Evolutionary conservation across 2,329 filamentous ascomycete species (phyloP).

Genomic region (Aspergillus oerlinghausenensis): DNA sequence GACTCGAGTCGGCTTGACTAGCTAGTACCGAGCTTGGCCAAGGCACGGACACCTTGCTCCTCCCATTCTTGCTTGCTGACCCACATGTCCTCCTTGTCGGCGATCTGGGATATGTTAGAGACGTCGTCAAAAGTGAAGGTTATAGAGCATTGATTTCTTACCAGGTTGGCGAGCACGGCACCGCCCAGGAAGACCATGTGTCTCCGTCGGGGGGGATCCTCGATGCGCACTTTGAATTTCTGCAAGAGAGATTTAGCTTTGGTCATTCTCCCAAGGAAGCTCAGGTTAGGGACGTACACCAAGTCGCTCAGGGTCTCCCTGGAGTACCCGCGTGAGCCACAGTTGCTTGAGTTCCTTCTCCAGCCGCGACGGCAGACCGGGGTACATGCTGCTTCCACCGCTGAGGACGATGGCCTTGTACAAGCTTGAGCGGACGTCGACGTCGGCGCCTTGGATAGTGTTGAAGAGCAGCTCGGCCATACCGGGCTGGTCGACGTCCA

Average conservation of each 20-base stretch:
- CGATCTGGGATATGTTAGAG: slow-evolving; percentile 57
- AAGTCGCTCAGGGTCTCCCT: slow-evolving; percentile 86
- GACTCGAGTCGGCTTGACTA: slow-evolving; percentile 36
- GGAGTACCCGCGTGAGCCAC: slow-evolving; percentile 88
- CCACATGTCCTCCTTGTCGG: slow-evolving; percentile 99
- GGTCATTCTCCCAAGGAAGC: neutral
- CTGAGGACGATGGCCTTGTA: slow-evolving; percentile 98
- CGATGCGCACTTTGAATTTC: slow-evolving; percentile 99
- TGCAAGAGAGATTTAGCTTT: slow-evolving; percentile 25
- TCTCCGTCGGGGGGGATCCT: slow-evolving; percentile 88
- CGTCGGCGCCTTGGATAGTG: slow-evolving; percentile 92
- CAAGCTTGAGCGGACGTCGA: slow-evolving; percentile 86
- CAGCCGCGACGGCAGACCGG: slow-evolving; percentile 84
- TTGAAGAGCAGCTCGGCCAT: slow-evolving; percentile 98
- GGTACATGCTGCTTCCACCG: slow-evolving; percentile 98
- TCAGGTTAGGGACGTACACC: slow-evolving; percentile 48
- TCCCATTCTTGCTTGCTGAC: slow-evolving; percentile 96
- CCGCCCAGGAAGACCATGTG: slow-evolving; percentile 99
- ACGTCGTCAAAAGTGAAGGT: neutral
- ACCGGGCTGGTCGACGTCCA: slow-evolving; percentile 94
- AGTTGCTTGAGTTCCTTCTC: slow-evolving; percentile 99
- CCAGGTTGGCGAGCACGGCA: slow-evolving; percentile 91
- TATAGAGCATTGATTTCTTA: slow-evolving; percentile 33
- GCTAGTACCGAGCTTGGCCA: slow-evolving; percentile 92
- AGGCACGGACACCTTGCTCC: slow-evolving; percentile 75